phyloP scores from a whole-genome alignment of 306 rosid genomes.

The Vachellia collinsii region DNA sequence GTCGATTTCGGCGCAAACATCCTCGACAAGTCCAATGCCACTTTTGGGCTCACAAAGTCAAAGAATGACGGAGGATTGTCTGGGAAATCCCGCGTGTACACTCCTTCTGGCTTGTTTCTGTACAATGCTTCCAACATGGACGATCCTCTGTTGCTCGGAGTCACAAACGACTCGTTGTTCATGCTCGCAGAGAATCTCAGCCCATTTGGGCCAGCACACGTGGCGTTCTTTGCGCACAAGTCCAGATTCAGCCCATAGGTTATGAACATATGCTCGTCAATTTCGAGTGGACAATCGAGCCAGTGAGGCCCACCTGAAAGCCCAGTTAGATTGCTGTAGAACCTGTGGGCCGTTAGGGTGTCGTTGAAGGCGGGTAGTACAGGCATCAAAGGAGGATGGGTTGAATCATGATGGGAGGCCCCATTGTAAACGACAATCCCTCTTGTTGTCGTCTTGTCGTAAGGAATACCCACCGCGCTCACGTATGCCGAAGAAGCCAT shows the following conservation, averaged over 20 bases:
- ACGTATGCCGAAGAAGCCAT: conserved; percentile 59
- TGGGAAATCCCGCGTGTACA: conserved; percentile 64
- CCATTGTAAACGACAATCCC: conserved; percentile 52
- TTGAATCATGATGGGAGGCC: not conserved
- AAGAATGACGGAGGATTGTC: conserved; percentile 42
- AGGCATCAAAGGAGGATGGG: conserved; percentile 57
- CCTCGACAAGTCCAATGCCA: not conserved
- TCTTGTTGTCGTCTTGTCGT: conserved; percentile 41
- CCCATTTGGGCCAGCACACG: conserved; percentile 16
- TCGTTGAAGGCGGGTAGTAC: conserved; percentile 45
- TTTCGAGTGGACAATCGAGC: conserved; percentile 48
- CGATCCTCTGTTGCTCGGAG: conserved; percentile 33
- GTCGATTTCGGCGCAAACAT: conserved; percentile 58
- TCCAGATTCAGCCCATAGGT: conserved; percentile 43
- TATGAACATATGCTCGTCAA: conserved; percentile 63
- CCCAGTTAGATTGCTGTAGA: conserved; percentile 51
- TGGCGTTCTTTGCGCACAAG: conserved; percentile 12
- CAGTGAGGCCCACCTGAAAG: conserved; percentile 54
- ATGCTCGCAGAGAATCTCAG: conserved; percentile 57
- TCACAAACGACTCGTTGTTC: conserved; percentile 71
- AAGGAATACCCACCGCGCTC: not conserved
- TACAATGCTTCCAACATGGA: conserved; percentile 61
- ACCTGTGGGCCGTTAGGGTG: conserved; percentile 58
- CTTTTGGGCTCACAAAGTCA: conserved; percentile 41
- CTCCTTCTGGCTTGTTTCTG: conserved; percentile 28